Evolutionary conservation across 1,284 basidiomycete species (phyloP).

Genomic region (Cutaneotrichosporon dermatis): DNA sequence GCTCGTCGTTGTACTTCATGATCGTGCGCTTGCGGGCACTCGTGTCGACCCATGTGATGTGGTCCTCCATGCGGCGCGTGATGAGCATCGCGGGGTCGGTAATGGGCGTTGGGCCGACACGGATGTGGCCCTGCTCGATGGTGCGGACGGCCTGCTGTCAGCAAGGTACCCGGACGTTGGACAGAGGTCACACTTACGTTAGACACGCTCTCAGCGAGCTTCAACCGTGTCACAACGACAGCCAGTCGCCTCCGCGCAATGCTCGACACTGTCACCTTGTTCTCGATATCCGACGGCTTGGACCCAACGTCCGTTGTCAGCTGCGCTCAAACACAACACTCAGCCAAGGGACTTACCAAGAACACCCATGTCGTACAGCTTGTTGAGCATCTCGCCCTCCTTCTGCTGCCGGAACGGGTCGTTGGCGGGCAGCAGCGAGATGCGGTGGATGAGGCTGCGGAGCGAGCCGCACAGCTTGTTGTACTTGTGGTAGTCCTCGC

Average conservation of each 20-base stretch:
- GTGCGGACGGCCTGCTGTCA: conserved; percentile 78
- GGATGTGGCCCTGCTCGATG: conserved; percentile 96
- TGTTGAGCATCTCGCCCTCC: conserved; percentile 82
- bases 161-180: too few relatives aligned
- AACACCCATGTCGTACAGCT: conserved; percentile 96
- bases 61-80: conserved; percentile 97
- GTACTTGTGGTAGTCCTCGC: conserved; percentile 98
- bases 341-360: conserved; percentile 51
- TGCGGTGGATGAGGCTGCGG: conserved; percentile 76
- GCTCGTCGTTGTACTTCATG: conserved; percentile 95
- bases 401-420: conserved; percentile 83
- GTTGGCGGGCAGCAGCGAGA: conserved; percentile 80
- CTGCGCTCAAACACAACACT: too few relatives aligned
- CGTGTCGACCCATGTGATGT: conserved; percentile 98
- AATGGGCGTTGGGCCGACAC: conserved; percentile 92
- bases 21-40: conserved; percentile 94
- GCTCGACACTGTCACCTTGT: conserved; percentile 90
- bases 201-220: conserved; percentile 94
- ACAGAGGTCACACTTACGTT: conserved; percentile 59
- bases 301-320: conserved; percentile 49
- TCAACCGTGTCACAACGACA: conserved; percentile 85
- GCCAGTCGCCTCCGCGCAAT: conserved; percentile 89
- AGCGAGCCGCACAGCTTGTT: conserved; percentile 91
- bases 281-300: conserved; percentile 86
- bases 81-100: conserved; percentile 97